phyloP scores from a whole-genome alignment of 2,329 filamentous ascomycete species.

The Dichotomopilus funicola region DNA sequence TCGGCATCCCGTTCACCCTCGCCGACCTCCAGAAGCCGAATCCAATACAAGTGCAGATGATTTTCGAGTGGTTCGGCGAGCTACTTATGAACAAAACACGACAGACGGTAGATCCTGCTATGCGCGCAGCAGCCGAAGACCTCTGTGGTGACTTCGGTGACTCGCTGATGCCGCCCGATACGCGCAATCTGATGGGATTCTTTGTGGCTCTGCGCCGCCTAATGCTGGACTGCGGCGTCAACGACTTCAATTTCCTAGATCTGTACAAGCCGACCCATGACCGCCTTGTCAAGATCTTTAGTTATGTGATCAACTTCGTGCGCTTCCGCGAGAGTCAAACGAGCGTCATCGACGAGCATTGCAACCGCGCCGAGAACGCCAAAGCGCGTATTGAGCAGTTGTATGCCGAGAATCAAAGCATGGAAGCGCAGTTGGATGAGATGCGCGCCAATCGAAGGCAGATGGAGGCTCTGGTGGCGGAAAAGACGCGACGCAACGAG shows the following conservation, averaged over 20 bases:
- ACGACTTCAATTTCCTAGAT: conserved; percentile 89
- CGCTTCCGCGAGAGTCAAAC: conserved; percentile 93
- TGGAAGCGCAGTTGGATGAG: conserved; percentile 71
- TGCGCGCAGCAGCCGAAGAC: conserved; percentile 86
- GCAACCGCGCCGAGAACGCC: conserved; percentile 80
- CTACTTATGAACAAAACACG: conserved; percentile 88
- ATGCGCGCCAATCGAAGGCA: conserved; percentile 73
- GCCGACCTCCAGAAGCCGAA: conserved; percentile 91
- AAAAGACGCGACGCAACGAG: conserved; percentile 81
- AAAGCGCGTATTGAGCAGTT: conserved; percentile 83
- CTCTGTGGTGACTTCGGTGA: conserved; percentile 79
- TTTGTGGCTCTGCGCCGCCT: conserved; percentile 77
- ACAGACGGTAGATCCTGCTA: conserved; percentile 88
- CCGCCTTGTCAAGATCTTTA: conserved; percentile 89
- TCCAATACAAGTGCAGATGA: conserved; percentile 88
- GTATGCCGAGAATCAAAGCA: conserved; percentile 79
- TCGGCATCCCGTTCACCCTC: conserved; percentile 81
- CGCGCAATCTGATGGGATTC: conserved; percentile 92
- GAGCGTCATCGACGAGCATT: conserved; percentile 81
- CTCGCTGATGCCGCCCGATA: conserved; percentile 71
- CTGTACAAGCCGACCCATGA: conserved; percentile 86
- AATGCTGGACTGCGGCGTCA: conserved; percentile 80
- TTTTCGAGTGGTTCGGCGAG: conserved; percentile 97
- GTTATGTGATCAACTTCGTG: conserved; percentile 97
- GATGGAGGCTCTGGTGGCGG: conserved; percentile 73